phyloP scores from a whole-genome alignment of 805 yeast genomes.

The Cyberlindnera mrakii region DNA sequence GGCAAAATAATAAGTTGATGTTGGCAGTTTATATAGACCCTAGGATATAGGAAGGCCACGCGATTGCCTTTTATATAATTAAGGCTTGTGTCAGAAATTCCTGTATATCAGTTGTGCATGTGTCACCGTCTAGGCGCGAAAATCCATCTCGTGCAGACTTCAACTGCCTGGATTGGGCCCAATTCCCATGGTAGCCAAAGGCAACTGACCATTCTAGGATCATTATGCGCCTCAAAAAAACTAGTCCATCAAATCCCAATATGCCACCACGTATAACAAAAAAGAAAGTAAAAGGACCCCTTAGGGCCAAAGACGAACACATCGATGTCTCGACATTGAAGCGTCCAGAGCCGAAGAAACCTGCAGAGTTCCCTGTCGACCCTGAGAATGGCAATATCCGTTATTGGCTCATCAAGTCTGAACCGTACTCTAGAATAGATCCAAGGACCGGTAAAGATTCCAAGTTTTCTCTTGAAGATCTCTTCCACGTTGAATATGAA shows the following conservation, averaged over 20 bases:
- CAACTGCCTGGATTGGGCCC: too few species aligned
- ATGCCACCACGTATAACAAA: conserved; percentile 2
- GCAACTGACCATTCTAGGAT: too few species aligned
- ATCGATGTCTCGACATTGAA: background rate
- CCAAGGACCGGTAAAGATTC: conserved; percentile 42
- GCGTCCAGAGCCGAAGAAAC: conserved; percentile 27
- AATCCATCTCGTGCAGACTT: too few species aligned
- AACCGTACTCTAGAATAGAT: conserved; percentile 44
- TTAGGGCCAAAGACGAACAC: background rate
- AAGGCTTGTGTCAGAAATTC: too few species aligned
- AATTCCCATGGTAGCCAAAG: too few species aligned
- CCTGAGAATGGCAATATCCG: conserved; percentile 22
- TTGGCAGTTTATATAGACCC: background rate
- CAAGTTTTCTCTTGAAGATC: conserved; percentile 39
- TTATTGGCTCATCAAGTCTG: conserved; percentile 53
- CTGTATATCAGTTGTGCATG: too few species aligned
- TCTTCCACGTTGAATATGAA: conserved; percentile 32
- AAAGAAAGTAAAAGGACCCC: background rate
- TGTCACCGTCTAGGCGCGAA: too few species aligned
- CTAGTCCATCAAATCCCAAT: background rate
- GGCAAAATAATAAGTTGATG: conserved; percentile 56
- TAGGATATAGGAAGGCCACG: too few species aligned
- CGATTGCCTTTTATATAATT: too few species aligned
- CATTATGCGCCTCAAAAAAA: too few species aligned
- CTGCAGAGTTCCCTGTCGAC: conserved; percentile 28